Conservation (phyloP, 345 rosid species). For the Gynandropsis gynandra region DNA sequence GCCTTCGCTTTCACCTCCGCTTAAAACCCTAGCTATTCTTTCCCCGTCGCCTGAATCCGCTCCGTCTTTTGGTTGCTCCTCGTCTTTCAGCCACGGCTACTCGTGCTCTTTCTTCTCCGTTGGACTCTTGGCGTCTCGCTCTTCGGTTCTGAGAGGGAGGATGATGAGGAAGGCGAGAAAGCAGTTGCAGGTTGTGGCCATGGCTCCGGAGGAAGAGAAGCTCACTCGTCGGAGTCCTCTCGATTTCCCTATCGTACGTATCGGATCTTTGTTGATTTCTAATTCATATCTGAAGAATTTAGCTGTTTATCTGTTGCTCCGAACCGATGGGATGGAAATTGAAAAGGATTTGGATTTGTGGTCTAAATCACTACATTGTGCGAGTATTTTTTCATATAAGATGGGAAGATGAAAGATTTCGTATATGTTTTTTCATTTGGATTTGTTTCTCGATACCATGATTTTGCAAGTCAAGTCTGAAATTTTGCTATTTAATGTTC, state of each 20-base stretch:
- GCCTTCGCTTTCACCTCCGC: not conserved
- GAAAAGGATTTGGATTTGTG: no score
- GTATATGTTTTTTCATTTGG: no score
- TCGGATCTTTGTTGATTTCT: not conserved
- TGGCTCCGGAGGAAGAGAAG: slow-evolving; percentile 79
- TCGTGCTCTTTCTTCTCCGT: slow-evolving; percentile 5
- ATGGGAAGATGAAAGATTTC: no score
- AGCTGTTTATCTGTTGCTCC: no score
- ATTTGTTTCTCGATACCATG: no score
- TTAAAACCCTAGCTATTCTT: not conserved
- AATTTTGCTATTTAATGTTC: no score
- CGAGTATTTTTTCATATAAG: no score
- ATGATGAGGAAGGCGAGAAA: slow-evolving; percentile 17
- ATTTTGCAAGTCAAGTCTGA: no score
- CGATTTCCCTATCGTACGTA: slow-evolving; percentile 59
- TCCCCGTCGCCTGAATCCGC: not conserved
- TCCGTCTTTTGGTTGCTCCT: no score
- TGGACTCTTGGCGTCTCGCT: slow-evolving; percentile 13
- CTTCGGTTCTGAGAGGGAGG: not conserved
- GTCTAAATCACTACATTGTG: no score
- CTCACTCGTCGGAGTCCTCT: slow-evolving; percentile 61
- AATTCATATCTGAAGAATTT: slow-evolving; percentile 1
- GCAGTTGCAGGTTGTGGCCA: slow-evolving; percentile 36
- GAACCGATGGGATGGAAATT: no score
- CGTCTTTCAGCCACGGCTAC: not conserved